These are phyloP conservation scores for Paecilomyces dactylethromorphus DNA, from an alignment of 2,329 filamentous ascomycete species.

Conservation along the genomic window DNA sequence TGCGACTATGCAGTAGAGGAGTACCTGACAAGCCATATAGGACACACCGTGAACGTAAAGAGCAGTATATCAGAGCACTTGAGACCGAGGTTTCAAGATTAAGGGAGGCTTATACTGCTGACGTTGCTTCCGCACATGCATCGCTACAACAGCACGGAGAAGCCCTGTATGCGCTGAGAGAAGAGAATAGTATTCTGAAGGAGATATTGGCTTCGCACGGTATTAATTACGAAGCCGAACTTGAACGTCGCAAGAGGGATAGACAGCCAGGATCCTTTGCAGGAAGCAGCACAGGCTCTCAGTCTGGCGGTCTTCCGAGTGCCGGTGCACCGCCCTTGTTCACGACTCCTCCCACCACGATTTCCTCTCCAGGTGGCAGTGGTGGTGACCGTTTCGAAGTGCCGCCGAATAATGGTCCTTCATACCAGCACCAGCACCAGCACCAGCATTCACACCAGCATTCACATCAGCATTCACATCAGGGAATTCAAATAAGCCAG, in stretches of 20 bases:
- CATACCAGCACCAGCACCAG: slow-evolving; percentile 7
- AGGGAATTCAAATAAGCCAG: slow-evolving; percentile 13
- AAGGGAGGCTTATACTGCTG: slow-evolving; percentile 67
- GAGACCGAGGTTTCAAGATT: slow-evolving; percentile 86
- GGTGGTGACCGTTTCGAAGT: slow-evolving; percentile 21
- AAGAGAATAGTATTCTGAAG: slow-evolving; percentile 74
- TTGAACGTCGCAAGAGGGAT: slow-evolving; percentile 31
- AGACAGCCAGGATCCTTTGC: slow-evolving; percentile 30
- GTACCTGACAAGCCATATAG: slow-evolving; percentile 41
- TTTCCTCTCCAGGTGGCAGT: slow-evolving; percentile 22
- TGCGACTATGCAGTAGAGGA: slow-evolving; percentile 1
- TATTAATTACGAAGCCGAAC: slow-evolving; percentile 49
- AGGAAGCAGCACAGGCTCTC: slow-evolving; percentile 31
- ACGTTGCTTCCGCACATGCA: slow-evolving; percentile 49
- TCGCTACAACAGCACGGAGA: slow-evolving; percentile 62
- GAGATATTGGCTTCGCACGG: slow-evolving; percentile 54
- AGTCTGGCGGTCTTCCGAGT: slow-evolving; percentile 15
- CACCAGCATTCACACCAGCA: no score
- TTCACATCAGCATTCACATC: slow-evolving; percentile 7
- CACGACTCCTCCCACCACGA: slow-evolving; percentile 27
- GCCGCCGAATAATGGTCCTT: slow-evolving; percentile 17
- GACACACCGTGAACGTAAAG: slow-evolving; percentile 93
- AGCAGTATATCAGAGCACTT: slow-evolving; percentile 88
- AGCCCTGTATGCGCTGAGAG: slow-evolving; percentile 61
- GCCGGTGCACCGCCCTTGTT: slow-evolving; percentile 13